Evolutionary conservation across 306 rosid species (phyloP).

Genomic region (Quercus alba): DNA sequence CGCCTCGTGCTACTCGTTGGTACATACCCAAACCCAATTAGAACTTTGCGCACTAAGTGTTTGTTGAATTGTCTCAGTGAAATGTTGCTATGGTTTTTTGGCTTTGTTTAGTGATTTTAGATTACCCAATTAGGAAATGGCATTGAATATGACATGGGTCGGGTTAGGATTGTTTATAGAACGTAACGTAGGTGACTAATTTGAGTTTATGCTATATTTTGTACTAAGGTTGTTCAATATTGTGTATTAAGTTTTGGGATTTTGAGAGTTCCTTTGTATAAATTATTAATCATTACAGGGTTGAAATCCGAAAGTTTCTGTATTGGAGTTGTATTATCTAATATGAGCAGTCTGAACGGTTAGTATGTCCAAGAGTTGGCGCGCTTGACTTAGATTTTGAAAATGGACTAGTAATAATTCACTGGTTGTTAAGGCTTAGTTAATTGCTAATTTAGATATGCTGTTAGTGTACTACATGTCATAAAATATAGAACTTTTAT

Average conservation of each 20-base stretch:
- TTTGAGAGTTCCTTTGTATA: neutral
- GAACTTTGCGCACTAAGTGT: conserved; percentile 21
- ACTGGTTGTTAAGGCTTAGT: neutral
- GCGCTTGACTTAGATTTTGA: neutral
- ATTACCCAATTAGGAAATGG: neutral
- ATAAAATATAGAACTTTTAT: neutral
- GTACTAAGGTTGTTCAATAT: neutral
- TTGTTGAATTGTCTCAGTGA: conserved; percentile 24
- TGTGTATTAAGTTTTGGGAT: neutral
- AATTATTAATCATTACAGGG: neutral
- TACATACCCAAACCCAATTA: conserved; percentile 9
- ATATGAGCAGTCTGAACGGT: neutral
- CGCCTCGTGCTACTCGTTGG: conserved; percentile 77
- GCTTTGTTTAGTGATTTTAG: neutral
- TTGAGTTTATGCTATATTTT: neutral
- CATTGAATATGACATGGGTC: neutral
- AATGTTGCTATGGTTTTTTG: neutral
- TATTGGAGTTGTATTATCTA: neutral
- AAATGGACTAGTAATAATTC: neutral
- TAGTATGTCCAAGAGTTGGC: neutral
- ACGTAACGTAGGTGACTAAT: neutral
- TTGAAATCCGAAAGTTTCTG: neutral
- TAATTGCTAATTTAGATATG: neutral
- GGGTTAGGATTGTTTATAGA: neutral
- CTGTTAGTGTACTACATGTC: neutral